Percentiles rank a stretch among this genome's conserved stretches.
Evolutionary conservation across 768 basidiomycete genomes (phyloP).

Genomic region (Galerina sulciceps): DNA sequence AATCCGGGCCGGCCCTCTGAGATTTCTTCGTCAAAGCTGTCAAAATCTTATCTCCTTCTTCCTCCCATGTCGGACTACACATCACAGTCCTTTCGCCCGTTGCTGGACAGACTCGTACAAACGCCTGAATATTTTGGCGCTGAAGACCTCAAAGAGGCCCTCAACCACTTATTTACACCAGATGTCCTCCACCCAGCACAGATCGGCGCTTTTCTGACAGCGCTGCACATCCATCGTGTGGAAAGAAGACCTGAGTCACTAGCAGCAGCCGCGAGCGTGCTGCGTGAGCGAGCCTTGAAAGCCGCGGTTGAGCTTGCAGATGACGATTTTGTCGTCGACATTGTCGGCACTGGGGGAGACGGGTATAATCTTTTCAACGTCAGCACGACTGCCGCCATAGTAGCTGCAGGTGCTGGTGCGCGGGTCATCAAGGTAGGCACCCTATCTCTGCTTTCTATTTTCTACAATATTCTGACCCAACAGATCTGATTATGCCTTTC

Average conservation of each 20-base stretch:
- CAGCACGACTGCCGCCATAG: constrained; percentile 90
- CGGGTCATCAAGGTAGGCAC: constrained; percentile 84
- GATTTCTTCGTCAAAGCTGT: too few species aligned
- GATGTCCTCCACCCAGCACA: constrained; percentile 70
- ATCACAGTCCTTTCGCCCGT: constrained; percentile 65
- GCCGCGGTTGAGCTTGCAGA: constrained; percentile 62
- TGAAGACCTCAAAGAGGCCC: constrained; percentile 71
- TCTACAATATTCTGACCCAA: background rate
- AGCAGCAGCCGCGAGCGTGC: constrained; percentile 75
- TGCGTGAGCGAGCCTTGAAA: constrained; percentile 68
- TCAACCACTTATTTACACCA: constrained; percentile 76
- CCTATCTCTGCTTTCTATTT: background rate
- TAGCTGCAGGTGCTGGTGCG: constrained; percentile 93
- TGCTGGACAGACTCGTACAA: constrained; percentile 79
- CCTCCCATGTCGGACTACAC: constrained; percentile 26
- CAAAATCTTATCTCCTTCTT: background rate
- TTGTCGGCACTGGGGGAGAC: constrained; percentile 95
- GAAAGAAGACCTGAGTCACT: constrained; percentile 80
- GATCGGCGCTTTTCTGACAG: constrained; percentile 89
- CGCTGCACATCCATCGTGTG: constrained; percentile 78
- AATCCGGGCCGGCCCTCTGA: too few species aligned
- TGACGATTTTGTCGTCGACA: constrained; percentile 73
- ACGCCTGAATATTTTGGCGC: constrained; percentile 84
- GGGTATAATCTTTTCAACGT: constrained; percentile 97
- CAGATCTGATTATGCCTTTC: background rate